Conservation (phyloP, 768 basidiomycete species). For the Rhizopogon vinicolor region DNA sequence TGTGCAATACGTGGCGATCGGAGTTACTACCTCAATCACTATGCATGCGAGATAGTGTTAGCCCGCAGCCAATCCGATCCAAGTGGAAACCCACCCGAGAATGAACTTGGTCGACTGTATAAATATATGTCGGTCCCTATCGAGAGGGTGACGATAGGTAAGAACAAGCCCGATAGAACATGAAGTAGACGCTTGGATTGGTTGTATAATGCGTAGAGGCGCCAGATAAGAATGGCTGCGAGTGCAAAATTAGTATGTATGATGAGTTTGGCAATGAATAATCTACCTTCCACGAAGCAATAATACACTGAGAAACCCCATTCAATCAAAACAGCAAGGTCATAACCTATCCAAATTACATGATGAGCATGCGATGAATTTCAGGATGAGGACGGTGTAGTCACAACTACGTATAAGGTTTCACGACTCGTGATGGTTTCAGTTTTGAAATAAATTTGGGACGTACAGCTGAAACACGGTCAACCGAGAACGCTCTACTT, state of each 20-base stretch:
- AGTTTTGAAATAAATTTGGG: not conserved
- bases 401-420: not conserved
- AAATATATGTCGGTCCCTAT: not conserved
- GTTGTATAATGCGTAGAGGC: not conserved
- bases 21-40: not conserved
- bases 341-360: not conserved
- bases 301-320: not conserved
- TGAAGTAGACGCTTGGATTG: not conserved
- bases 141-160: not conserved
- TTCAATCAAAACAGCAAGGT: not conserved
- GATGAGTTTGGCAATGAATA: too few species aligned
- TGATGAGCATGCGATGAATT: not conserved
- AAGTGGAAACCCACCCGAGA: not conserved
- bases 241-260: too few species aligned
- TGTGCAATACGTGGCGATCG: not conserved
- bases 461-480: not conserved
- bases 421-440: not conserved
- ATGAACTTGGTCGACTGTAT: not conserved
- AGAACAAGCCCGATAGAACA: not conserved
- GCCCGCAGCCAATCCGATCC: not conserved
- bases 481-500: not conserved
- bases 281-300: not conserved
- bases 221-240: constrained; percentile 1
- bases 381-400: not conserved
- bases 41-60: not conserved